phyloP scores from a whole-genome alignment of 805 yeast genomes.

The Candida michaelii region DNA sequence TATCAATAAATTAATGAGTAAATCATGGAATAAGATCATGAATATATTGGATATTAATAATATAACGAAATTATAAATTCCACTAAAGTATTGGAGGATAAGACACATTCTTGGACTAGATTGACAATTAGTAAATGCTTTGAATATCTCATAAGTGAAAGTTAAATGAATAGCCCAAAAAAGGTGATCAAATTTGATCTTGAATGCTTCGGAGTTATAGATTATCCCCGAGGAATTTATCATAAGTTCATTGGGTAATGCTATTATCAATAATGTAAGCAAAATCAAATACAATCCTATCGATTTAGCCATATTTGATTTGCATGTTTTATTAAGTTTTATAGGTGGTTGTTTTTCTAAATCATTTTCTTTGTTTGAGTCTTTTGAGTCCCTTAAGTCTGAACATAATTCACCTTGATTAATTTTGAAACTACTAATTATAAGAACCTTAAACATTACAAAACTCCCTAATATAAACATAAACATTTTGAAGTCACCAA shows the following conservation, averaged over 20 bases:
- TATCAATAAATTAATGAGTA: slow-evolving; percentile 19
- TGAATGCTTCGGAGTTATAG: slow-evolving; percentile 7
- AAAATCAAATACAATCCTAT: neutral
- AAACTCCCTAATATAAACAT: neutral
- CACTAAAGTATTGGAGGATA: slow-evolving; percentile 20
- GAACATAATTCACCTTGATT: too few species aligned
- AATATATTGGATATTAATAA: slow-evolving; percentile 13
- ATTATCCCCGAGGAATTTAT: slow-evolving; percentile 23
- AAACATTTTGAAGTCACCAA: slow-evolving; percentile 2
- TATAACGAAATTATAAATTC: slow-evolving; percentile 23
- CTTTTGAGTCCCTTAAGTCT: too few species aligned
- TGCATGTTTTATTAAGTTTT: neutral
- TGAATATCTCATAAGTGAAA: slow-evolving; percentile 10
- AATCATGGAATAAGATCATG: slow-evolving; percentile 21
- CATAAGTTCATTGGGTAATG: slow-evolving; percentile 17
- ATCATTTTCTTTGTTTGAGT: neutral
- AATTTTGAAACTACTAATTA: neutral
- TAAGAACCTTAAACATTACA: slow-evolving; percentile 2
- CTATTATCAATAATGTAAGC: neutral
- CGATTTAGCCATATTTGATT: neutral
- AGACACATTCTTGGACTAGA: slow-evolving; percentile 15
- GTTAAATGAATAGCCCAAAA: slow-evolving; percentile 17
- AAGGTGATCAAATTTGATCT: slow-evolving; percentile 28
- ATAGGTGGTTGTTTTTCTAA: neutral
- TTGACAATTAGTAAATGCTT: slow-evolving; percentile 2